Conservation (phyloP, 331 rosid genomes). For the Pyrus hybrid region DNA sequence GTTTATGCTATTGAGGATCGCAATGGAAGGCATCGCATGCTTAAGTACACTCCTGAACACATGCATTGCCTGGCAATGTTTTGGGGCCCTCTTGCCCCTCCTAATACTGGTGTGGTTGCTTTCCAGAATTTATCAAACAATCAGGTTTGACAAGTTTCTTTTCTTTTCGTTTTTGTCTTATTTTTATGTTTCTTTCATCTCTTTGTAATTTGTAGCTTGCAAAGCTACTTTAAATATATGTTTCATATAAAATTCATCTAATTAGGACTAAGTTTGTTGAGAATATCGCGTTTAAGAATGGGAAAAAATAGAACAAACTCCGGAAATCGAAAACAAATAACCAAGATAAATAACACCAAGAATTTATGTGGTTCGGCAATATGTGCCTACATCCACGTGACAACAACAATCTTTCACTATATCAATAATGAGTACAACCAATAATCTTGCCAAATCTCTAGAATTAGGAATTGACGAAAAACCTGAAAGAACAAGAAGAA, state of each 20-base stretch:
- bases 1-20: constrained; percentile 80
- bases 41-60: constrained; percentile 92
- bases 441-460: no score
- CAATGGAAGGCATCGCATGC: constrained; percentile 92
- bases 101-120: constrained; percentile 83
- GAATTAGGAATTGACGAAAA: no score
- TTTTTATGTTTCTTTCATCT: neutral
- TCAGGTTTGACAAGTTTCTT: constrained; percentile 39
- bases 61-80: constrained; percentile 92
- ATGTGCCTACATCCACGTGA: no score
- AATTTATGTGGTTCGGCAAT: no score
- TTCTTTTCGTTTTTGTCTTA: neutral
- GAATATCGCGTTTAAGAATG: no score
- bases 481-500: no score
- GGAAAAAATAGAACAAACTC: no score
- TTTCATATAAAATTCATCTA: neutral
- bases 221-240: neutral
- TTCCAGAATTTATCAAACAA: constrained; percentile 72
- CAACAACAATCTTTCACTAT: no score
- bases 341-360: no score
- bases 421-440: no score
- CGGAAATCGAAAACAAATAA: no score
- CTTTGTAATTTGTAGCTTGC: neutral
- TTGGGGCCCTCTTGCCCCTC: constrained; percentile 97
- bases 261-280: neutral